Percentiles rank a stretch among this genome's conserved stretches.
Conservation (phyloP, 805 yeast species). For the Pichia thaimueangensis region DNA sequence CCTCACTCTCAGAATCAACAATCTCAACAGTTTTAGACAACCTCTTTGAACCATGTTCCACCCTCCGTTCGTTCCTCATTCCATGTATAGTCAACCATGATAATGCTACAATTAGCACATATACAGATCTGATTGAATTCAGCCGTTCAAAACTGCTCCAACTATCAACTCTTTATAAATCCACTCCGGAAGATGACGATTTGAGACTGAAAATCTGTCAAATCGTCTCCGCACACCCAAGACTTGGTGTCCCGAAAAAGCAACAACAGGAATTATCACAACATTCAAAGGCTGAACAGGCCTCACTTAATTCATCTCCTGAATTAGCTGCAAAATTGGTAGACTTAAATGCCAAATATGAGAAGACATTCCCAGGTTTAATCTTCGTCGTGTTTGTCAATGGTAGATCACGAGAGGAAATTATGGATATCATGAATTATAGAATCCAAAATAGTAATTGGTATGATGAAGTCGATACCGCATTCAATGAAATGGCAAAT, state of each 20-base stretch:
- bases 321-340: conserved; percentile 45
- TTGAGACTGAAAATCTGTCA: conserved; percentile 21
- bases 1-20: conserved; percentile 19
- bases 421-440: conserved; percentile 55
- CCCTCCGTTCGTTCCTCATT: conserved; percentile 33
- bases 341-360: conserved; percentile 47
- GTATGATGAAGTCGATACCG: conserved; percentile 51
- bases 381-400: conserved; percentile 86
- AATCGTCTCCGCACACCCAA: conserved; percentile 87
- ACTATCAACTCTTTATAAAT: conserved; percentile 7
- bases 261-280: conserved; percentile 39
- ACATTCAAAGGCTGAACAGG: conserved; percentile 70
- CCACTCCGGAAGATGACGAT: not conserved
- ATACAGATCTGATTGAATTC: conserved; percentile 23
- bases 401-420: conserved; percentile 61
- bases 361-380: conserved; percentile 50
- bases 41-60: conserved; percentile 60
- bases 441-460: conserved; percentile 56
- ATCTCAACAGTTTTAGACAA: conserved; percentile 41
- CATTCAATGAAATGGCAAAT: conserved; percentile 86
- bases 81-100: conserved; percentile 23
- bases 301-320: conserved; percentile 39
- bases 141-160: conserved; percentile 10
- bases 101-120: too few relatives aligned
- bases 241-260: conserved; percentile 60